phyloP scores from a whole-genome alignment of 2,329 filamentous ascomycete genomes.

The Botryotinia convoluta region DNA sequence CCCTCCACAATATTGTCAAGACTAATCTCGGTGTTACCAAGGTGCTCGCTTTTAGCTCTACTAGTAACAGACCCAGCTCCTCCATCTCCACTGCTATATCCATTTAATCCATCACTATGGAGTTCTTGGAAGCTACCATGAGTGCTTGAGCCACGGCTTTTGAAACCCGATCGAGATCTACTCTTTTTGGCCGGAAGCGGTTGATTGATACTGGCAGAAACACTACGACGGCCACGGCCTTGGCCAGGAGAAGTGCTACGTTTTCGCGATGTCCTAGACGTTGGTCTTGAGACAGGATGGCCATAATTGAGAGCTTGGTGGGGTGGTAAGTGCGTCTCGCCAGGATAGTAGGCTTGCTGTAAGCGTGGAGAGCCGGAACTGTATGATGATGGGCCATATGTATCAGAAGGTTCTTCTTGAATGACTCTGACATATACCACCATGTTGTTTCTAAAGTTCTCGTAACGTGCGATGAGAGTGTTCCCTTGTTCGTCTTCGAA shows the following conservation, averaged over 20 bases:
- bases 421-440: slow-evolving; percentile 88
- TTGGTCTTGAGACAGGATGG: slow-evolving; percentile 63
- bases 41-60: slow-evolving; percentile 75
- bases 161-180: slow-evolving; percentile 63
- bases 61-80: slow-evolving; percentile 74
- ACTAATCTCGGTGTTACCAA: slow-evolving; percentile 95
- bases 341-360: slow-evolving; percentile 55
- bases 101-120: slow-evolving; percentile 63
- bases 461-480: slow-evolving; percentile 90
- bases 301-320: slow-evolving; percentile 54
- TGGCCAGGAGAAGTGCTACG: slow-evolving; percentile 75
- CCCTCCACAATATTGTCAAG: slow-evolving; percentile 98
- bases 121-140: slow-evolving; percentile 54
- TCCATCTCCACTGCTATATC: slow-evolving; percentile 85
- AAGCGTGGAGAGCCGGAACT: slow-evolving; percentile 52
- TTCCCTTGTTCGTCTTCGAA: slow-evolving; percentile 90
- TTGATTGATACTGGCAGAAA: slow-evolving; percentile 60
- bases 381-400: slow-evolving; percentile 52
- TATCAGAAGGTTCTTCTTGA: slow-evolving; percentile 50
- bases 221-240: slow-evolving; percentile 71
- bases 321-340: slow-evolving; percentile 61
- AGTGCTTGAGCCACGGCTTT: slow-evolving; percentile 61
- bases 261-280: slow-evolving; percentile 67
- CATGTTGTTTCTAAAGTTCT: slow-evolving; percentile 93
- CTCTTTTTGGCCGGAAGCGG: slow-evolving; percentile 56